These are phyloP conservation scores for Ailanthus altissimus DNA, from an alignment of 345 rosid genomes.

Conservation along the genomic window DNA sequence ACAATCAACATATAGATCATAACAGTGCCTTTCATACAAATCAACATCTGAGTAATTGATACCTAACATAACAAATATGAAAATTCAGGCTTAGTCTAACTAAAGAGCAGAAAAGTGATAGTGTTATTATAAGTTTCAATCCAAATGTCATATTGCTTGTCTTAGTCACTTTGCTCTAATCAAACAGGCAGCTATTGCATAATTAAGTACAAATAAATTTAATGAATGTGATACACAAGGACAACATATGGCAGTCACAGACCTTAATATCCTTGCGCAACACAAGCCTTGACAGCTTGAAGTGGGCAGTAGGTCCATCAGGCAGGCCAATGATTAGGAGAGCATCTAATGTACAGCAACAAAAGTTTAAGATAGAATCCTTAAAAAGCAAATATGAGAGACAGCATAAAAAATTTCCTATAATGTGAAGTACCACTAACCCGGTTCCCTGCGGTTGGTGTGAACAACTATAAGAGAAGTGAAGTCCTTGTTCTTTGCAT, in stretches of 20 bases:
- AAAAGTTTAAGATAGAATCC: not conserved
- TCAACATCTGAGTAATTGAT: not conserved
- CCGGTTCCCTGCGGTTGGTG: constrained; percentile 87
- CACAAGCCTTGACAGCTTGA: constrained; percentile 81
- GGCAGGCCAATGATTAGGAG: constrained; percentile 82
- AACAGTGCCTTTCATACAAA: not conserved
- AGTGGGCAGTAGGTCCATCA: constrained; percentile 94
- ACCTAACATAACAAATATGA: not conserved
- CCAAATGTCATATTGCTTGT: not conserved
- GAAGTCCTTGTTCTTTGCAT: constrained; percentile 77
- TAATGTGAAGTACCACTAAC: constrained; percentile 38
- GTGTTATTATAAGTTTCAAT: not conserved
- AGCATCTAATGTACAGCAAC: constrained; percentile 57
- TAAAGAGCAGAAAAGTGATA: not conserved
- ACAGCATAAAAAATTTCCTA: not conserved
- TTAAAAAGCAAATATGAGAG: not conserved
- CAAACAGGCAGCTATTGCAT: not conserved
- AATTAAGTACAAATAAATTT: not conserved
- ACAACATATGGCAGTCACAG: not conserved
- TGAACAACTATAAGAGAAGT: constrained; percentile 85
- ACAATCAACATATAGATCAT: not conserved
- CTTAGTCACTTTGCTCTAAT: not conserved
- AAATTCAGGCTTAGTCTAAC: not conserved
- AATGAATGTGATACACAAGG: not conserved
- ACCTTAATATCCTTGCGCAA: constrained; percentile 93